A percentile compares a stretch with the other conserved stretches of the same genome.
phyloP scores from a whole-genome alignment of 768 basidiomycete species.

The Leucocoprinus sp. region DNA sequence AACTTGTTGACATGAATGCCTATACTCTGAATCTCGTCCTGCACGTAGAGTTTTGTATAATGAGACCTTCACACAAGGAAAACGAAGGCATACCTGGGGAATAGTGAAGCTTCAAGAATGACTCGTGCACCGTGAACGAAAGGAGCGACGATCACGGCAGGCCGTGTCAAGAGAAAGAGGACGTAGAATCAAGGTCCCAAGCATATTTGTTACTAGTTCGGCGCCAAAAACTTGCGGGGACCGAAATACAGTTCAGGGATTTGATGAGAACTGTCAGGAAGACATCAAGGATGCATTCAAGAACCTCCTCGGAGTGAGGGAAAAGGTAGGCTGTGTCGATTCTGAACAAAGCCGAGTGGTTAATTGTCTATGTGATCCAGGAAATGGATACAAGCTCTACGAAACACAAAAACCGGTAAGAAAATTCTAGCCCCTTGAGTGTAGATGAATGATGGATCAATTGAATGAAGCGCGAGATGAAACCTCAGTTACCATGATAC shows the following conservation, averaged over 20 bases:
- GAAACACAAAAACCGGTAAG: no score
- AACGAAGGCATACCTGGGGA: no score
- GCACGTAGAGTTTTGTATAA: slow-evolving; percentile 5
- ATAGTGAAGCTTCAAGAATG: slow-evolving; percentile 1
- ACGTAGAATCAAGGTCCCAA: no score
- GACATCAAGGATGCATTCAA: neutral
- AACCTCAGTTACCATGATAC: no score
- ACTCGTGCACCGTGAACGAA: slow-evolving; percentile 20
- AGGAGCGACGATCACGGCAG: slow-evolving; percentile 24
- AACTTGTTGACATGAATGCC: slow-evolving; percentile 8
- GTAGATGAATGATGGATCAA: no score
- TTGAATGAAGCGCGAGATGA: no score
- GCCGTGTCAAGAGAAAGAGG: slow-evolving; percentile 5
- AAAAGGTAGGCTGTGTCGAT: no score
- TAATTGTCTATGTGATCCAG: no score
- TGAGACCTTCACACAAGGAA: neutral
- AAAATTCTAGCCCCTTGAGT: no score
- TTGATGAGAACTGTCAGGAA: slow-evolving; percentile 11
- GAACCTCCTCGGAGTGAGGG: no score
- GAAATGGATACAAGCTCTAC: no score
- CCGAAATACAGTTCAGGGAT: slow-evolving; percentile 8
- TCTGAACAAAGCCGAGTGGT: no score
- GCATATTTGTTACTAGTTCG: neutral
- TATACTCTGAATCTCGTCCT: neutral
- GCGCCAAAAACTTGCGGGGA: slow-evolving; percentile 7